Evolutionary conservation across 371 early-diverging fungal genomes (phyloP), one percentile per base, ranked within the genome.

Genomic region (Mortierella sp.): DNA sequence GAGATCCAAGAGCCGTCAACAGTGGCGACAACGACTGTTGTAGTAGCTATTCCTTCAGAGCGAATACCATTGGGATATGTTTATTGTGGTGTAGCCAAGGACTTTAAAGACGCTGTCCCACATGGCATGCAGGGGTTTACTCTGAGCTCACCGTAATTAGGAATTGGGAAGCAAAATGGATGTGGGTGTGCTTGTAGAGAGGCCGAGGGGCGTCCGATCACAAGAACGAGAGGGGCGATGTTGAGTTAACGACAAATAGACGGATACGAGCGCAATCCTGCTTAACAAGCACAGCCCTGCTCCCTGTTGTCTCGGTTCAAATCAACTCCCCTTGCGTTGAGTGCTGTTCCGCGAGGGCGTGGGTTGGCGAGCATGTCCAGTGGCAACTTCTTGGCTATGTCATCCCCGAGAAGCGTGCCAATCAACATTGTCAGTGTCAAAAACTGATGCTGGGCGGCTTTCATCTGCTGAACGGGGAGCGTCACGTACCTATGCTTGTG

Each of bases 401-500:
- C 21, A 22, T 47, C 47, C n/a, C 4, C 4, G n/a, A n/a, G n/a
- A n/a, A n/a, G n/a, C n/a, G n/a, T n/a, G n/a, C n/a, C n/a, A n/a
- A n/a, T n/a, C n/a, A n/a, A n/a, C n/a, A n/a, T n/a, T n/a, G n/a
- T n/a, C n/a, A n/a, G n/a, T n/a, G n/a, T n/a, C n/a, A n/a, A n/a
- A n/a, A n/a, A n/a, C n/a, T n/a, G n/a, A n/a, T n/a, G n/a, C n/a
- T n/a, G n/a, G n/a, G n/a, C n/a, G n/a, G n/a, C n/a, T n/a, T n/a
- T n/a, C n/a, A n/a, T n/a, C n/a, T n/a, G n/a, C n/a, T n/a, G n/a
- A n/a, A n/a, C n/a, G n/a, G n/a, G n/a, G 39, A 39, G 14, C 2
- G 24, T 47, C n/a, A n/a, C 77, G 60, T 84, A 87, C 94, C 96
- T 85, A 98, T 92, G 56, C 90, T 86, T 27, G 88, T 89, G 76